Evolutionary conservation across 345 rosid species (phyloP), one percentile per base, ranked within the genome.

Genomic region (Reutealis trisperma): DNA sequence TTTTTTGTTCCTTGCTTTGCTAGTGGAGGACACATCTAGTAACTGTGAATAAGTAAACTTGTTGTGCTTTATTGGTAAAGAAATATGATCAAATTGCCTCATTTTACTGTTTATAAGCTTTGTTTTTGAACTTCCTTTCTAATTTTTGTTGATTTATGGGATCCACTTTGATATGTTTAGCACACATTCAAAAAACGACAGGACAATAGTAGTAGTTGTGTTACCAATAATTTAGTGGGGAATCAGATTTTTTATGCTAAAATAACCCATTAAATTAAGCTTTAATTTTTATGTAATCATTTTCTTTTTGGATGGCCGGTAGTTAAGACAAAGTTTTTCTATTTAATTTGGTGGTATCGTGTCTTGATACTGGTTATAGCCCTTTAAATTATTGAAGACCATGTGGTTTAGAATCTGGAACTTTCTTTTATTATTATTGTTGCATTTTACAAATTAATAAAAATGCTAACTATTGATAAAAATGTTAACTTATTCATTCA

Each of bases 1-100:
- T 54, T 25, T 1, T 44, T 25, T 62, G 37, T 22, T 5, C 30
- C 25, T 65, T 62, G 67, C 32, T 52, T 27, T 71, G 61, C 27
- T 66, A 67, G 77, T 83, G 72, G 81, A 67, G 71, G 63, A 27
- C 79, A 69, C 27, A 77, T 77, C 81, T 66, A 49, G 32, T 34
- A 68, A 64, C 37, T 54, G 59, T 69, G 0, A 24, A 30, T 24
- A 49, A 45, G 11, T 55, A 15, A 44, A 67, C 54, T 22, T 74
- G 0, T 51, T 30, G 19, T 49, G 75, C 19, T 75, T 58, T 75
- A 45, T 19, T 16, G 55, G 12, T 4, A 45, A 25, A 47, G 41
- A 47, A 49, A 25, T 49, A 49, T 45, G 57, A 69, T 68, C 49
- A 9, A 45, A 6, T 67, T 45, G 21, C 71, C 49, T 34, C 1